Conservation (phyloP, 2,329 filamentous ascomycete genomes). For the Epichloe scottii region DNA sequence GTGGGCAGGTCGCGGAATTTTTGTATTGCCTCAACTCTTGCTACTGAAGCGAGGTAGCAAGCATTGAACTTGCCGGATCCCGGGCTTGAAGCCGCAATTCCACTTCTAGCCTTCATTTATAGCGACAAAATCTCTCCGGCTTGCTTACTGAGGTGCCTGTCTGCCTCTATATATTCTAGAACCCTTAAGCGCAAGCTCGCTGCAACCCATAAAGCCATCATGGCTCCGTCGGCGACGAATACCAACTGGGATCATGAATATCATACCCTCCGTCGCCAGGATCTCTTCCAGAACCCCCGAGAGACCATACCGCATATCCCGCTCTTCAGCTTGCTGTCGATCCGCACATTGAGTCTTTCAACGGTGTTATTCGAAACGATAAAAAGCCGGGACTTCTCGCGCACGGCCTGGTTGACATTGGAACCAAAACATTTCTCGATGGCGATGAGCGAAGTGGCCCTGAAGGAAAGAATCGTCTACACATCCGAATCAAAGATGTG, state of each 20-base stretch:
- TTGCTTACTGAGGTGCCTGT: too few species aligned
- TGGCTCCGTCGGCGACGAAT: conserved; percentile 45
- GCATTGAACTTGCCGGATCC: not conserved
- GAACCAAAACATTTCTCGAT: conserved; percentile 76
- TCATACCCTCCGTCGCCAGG: conserved; percentile 73
- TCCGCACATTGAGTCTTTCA: conserved; percentile 93
- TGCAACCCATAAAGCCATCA: conserved; percentile 18
- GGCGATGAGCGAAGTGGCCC: conserved; percentile 53
- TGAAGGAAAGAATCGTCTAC: conserved; percentile 58
- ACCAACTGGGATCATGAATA: conserved; percentile 77
- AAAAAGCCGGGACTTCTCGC: conserved; percentile 49
- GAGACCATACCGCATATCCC: conserved; percentile 79
- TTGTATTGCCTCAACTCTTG: conserved; percentile 18
- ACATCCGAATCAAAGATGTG: conserved; percentile 67
- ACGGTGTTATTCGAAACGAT: conserved; percentile 66
- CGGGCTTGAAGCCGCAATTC: not conserved
- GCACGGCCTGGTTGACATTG: conserved; percentile 76
- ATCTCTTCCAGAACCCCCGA: conserved; percentile 78
- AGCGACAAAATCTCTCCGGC: not conserved
- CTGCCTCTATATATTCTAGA: not conserved
- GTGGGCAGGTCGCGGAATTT: conserved; percentile 6
- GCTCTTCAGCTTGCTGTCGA: conserved; percentile 73
- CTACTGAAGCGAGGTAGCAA: conserved; percentile 2
- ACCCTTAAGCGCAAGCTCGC: conserved; percentile 2
- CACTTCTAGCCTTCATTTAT: not conserved